Evolutionary conservation across 257 asterid species (phyloP).

Genomic region (Striga asiatica): DNA sequence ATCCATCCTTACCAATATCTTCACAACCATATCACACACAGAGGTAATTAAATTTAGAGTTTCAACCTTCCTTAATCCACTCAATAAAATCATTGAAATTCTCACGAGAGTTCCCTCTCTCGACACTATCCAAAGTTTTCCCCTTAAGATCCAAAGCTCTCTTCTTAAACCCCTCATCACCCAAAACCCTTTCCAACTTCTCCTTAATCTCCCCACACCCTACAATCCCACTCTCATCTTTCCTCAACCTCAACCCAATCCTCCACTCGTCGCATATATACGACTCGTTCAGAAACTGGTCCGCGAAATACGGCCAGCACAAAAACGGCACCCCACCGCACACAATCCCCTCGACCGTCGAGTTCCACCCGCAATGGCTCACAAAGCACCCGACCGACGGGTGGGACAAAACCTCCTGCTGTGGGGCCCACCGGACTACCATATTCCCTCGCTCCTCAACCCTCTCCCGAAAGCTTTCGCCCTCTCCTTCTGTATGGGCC

Average conservation of each 20-base stretch:
- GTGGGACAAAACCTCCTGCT: conserved; percentile 24
- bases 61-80: neutral
- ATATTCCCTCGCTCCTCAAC: conserved; percentile 10
- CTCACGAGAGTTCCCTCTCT: neutral
- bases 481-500: neutral
- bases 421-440: conserved; percentile 31
- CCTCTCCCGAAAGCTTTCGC: conserved; percentile 24
- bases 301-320: conserved; percentile 31
- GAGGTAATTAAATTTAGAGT: too few species aligned
- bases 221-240: neutral
- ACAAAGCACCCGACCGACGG: conserved; percentile 23
- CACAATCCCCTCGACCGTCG: conserved; percentile 24
- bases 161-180: neutral
- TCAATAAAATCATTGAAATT: neutral
- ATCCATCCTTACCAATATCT: too few species aligned
- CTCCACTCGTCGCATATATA: conserved; percentile 18
- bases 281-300: conserved; percentile 21
- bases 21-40: too few species aligned
- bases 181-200: neutral
- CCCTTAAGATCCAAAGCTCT: neutral
- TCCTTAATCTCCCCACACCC: neutral
- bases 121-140: neutral
- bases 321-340: conserved; percentile 23
- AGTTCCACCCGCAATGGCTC: conserved; percentile 32
- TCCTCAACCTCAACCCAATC: neutral